Conservation (phyloP, 225 moss, liverwort and hornwort species). For the Bryoerythrophyllum caledonicum region DNA sequence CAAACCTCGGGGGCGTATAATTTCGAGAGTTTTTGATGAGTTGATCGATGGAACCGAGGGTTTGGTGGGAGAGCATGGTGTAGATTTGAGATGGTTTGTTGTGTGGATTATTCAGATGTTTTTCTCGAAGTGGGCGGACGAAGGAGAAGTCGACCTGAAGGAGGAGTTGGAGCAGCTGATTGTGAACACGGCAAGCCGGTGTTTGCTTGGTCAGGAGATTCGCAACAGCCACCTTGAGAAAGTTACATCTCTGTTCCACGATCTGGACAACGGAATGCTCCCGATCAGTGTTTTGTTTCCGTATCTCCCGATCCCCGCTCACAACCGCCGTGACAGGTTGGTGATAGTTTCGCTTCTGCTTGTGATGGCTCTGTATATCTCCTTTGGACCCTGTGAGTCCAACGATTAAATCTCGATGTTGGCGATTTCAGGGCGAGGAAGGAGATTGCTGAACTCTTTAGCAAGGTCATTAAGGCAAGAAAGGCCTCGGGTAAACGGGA, state of each 20-base stretch:
- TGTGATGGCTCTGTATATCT: background rate
- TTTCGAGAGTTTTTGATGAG: no score
- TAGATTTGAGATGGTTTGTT: background rate
- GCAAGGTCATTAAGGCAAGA: slow-evolving; percentile 64
- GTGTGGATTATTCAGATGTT: slow-evolving; percentile 64
- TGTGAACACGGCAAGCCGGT: slow-evolving; percentile 88
- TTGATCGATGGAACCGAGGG: no score
- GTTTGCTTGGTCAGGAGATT: slow-evolving; percentile 89
- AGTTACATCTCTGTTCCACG: slow-evolving; percentile 80
- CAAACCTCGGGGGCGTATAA: no score
- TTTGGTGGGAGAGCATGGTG: background rate
- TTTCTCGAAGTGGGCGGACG: slow-evolving; percentile 78
- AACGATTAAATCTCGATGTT: background rate
- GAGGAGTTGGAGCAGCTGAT: slow-evolving; percentile 81
- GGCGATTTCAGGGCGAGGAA: slow-evolving; percentile 63
- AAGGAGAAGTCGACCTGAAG: slow-evolving; percentile 85
- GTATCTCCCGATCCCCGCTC: slow-evolving; percentile 89
- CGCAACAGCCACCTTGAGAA: slow-evolving; percentile 83
- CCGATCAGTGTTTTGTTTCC: slow-evolving; percentile 92
- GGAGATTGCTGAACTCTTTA: slow-evolving; percentile 79
- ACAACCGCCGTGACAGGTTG: slow-evolving; percentile 82
- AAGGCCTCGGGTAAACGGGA: slow-evolving; percentile 74
- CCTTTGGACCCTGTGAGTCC: background rate
- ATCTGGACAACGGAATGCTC: slow-evolving; percentile 94
- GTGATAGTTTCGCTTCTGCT: slow-evolving; percentile 3